Percentiles rank a stretch among this genome's conserved stretches.
These are phyloP conservation scores for Parathielavia appendiculata DNA, from an alignment of 495 filamentous ascomycete genomes.

Conservation along the genomic window DNA sequence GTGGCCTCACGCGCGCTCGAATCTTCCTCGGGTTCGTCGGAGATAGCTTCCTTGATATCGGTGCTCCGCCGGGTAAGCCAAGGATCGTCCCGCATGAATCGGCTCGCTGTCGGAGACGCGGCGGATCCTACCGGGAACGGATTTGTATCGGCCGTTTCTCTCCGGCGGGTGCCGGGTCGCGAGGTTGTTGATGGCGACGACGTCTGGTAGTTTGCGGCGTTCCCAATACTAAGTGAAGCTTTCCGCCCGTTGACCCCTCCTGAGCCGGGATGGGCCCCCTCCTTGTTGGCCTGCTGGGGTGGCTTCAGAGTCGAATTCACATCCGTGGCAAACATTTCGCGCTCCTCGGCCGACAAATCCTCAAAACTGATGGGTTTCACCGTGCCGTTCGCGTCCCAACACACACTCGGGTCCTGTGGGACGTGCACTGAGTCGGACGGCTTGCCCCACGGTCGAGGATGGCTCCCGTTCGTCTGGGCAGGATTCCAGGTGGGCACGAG, in stretches of 20 bases:
- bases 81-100: conserved; percentile 46
- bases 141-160: conserved; percentile 82
- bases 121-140: conserved; percentile 51
- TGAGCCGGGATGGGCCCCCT: conserved; percentile 47
- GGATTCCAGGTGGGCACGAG: conserved; percentile 75
- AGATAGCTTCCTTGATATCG: conserved; percentile 44
- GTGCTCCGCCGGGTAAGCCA: conserved; percentile 74
- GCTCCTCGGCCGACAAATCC: conserved; percentile 78
- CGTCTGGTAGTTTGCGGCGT: conserved; percentile 42
- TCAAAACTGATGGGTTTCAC: conserved; percentile 67
- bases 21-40: conserved; percentile 47
- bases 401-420: conserved; percentile 58
- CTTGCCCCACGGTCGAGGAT: conserved; percentile 70
- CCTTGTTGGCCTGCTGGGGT: conserved; percentile 74
- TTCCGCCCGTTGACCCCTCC: conserved; percentile 60
- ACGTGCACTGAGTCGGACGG: conserved; percentile 60
- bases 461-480: conserved; percentile 54
- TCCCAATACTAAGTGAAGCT: conserved; percentile 62
- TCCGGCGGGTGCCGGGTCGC: conserved; percentile 69
- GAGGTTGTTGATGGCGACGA: conserved; percentile 58
- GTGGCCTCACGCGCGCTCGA: conserved; percentile 12
- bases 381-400: conserved; percentile 79
- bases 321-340: conserved; percentile 74
- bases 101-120: conserved; percentile 47
- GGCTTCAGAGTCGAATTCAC: conserved; percentile 93